Evolutionary conservation across 192 early-diverging fungal species (phyloP).

Genomic region (Geranomyces michiganensis): DNA sequence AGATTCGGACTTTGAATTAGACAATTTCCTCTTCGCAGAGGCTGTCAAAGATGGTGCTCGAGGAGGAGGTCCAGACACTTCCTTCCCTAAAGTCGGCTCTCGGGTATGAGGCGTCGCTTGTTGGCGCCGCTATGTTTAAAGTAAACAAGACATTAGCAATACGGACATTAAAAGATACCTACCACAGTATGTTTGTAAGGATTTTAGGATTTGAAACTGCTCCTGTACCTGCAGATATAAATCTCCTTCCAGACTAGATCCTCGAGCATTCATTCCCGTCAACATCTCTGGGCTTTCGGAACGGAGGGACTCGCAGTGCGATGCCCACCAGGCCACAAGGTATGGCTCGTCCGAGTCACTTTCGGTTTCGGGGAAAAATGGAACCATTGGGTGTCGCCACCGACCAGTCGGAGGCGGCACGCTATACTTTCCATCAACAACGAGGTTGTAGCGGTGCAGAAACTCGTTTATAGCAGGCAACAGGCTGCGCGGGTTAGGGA

Average conservation of each 20-base stretch:
- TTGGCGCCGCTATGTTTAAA: not conserved
- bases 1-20: constrained; percentile 6
- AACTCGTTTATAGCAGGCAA: constrained; percentile 15
- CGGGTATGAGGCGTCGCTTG: not conserved
- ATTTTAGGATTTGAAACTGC: no score
- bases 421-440: constrained; percentile 13
- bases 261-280: not conserved
- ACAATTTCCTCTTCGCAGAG: not conserved
- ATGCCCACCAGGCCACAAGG: constrained; percentile 1
- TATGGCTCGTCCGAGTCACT: not conserved
- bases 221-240: constrained; percentile 5
- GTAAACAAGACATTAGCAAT: no score
- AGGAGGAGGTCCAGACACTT: not conserved
- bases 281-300: not conserved
- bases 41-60: not conserved
- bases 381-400: not conserved
- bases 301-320: constrained; percentile 10
- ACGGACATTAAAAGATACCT: no score
- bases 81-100: not conserved
- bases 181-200: no score
- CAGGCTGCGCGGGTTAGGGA: not conserved
- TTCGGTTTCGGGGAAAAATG: not conserved
- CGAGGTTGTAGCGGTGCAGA: constrained; percentile 19
- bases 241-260: not conserved
- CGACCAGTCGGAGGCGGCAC: constrained; percentile 10